Base-by-base conservation (phyloP, 129 eudicot genomes). In the Kitagawia praeruptora region DNA sequence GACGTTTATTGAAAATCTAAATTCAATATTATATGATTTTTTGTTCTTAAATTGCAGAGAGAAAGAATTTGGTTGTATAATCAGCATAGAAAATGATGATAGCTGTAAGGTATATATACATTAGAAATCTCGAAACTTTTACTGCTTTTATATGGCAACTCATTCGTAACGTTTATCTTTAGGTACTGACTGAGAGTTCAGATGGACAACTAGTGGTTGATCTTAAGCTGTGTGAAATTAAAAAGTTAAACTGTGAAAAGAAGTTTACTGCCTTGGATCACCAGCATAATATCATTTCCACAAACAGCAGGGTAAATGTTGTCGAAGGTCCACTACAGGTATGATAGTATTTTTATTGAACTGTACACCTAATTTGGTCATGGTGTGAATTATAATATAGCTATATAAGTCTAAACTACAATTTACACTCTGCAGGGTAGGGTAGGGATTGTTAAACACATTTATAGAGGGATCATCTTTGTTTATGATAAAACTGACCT, bases 251-350 rank as follows among this genome's bases (percentile, higher is more conserved):
- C 13, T 89, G 86, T 75, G 92, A 86, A 27, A 92, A 81, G 83
- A 95, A 87, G 54, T 89, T 92, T 79, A 87, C 86, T 58, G 90
- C 91, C 41, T 47, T 78, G 64, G 99, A 90, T 89, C 90, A 82
- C 51, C 87, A 87, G 77, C 76, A 81, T 79, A 92, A 90, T 83
- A 79, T 83, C 75, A 83, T 95, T 85, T 84, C 91, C 48, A 64
- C 82, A 25, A 87, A 86, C 84, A 91, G 86, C 82, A 74, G 64
- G 19, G 92, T 95, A 70, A 87, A 84, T 84, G 82, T 92, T 80
- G 70, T 92, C 84, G 91, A 95, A 82, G 99, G 99, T 77, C 94
- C 94, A 63, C 75, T 85, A 66, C 85, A 95, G 99, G 99, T 95
- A 78, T 82, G 82, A 4, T 42, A 39, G 34, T 23, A 66, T 75